Evolutionary conservation across 768 basidiomycete genomes (phyloP).

Genomic region (Trametes cinnabarina): DNA sequence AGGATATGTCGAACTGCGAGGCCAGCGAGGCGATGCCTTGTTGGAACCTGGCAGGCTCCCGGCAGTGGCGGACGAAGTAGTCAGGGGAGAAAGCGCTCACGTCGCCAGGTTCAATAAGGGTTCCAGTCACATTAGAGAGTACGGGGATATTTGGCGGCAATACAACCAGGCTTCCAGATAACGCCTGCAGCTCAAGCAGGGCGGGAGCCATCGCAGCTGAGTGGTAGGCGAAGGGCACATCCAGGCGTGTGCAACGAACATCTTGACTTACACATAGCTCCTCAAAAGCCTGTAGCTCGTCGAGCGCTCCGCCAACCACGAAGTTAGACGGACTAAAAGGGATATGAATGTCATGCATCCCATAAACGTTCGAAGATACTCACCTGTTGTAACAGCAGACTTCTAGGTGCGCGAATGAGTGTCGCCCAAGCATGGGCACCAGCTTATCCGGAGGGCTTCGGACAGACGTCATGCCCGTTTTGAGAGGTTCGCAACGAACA

Average conservation of each 20-base stretch:
- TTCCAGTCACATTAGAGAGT: slow-evolving; percentile 60
- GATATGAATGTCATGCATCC: not conserved
- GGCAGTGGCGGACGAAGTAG: slow-evolving; percentile 61
- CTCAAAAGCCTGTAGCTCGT: slow-evolving; percentile 43
- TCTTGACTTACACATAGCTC: slow-evolving; percentile 36
- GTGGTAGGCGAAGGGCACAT: slow-evolving; percentile 65
- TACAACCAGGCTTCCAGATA: slow-evolving; percentile 39
- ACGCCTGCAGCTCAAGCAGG: slow-evolving; percentile 43
- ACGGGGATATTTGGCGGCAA: slow-evolving; percentile 54
- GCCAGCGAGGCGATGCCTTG: slow-evolving; percentile 46
- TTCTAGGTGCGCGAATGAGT: slow-evolving; percentile 30
- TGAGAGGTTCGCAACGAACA: slow-evolving; percentile 40
- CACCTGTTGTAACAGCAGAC: slow-evolving; percentile 64
- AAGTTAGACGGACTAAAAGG: slow-evolving; percentile 44
- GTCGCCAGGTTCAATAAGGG: slow-evolving; percentile 53
- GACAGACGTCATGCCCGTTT: slow-evolving; percentile 64
- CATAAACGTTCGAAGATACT: not conserved
- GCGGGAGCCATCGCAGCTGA: slow-evolving; percentile 62
- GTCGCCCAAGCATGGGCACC: slow-evolving; percentile 20
- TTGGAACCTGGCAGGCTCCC: slow-evolving; percentile 54
- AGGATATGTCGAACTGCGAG: slow-evolving; percentile 24
- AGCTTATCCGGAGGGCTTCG: slow-evolving; percentile 37
- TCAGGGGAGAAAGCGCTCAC: slow-evolving; percentile 42
- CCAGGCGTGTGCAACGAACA: slow-evolving; percentile 42
- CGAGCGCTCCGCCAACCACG: slow-evolving; percentile 56